A percentile compares a stretch with the other conserved stretches of the same genome.
Evolutionary conservation across 306 rosid species (phyloP).

Genomic region (Sophora flavescens): DNA sequence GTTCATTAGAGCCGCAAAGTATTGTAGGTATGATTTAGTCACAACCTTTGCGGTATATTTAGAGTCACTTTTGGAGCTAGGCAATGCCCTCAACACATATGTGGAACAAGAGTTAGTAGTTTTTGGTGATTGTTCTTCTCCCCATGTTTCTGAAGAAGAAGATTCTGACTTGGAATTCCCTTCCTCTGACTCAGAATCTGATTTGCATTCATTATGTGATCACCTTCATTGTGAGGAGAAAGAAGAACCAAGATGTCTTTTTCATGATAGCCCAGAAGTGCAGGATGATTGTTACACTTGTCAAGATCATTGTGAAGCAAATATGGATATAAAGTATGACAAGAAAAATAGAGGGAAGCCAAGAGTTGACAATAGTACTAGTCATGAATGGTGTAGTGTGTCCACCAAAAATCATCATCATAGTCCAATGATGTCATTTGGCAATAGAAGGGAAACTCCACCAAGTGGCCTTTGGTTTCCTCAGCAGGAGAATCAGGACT

Average conservation of each 20-base stretch:
- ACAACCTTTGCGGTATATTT: slow-evolving; percentile 38
- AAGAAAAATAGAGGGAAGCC: neutral
- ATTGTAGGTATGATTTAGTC: slow-evolving; percentile 44
- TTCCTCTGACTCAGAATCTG: slow-evolving; percentile 18
- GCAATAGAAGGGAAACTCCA: slow-evolving; percentile 18
- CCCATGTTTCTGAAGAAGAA: slow-evolving; percentile 19
- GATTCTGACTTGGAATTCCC: slow-evolving; percentile 26
- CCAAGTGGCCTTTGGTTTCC: neutral
- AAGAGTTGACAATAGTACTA: slow-evolving; percentile 2
- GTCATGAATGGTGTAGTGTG: neutral
- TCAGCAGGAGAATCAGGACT: slow-evolving; percentile 6
- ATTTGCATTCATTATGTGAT: slow-evolving; percentile 17
- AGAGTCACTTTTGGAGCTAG: slow-evolving; percentile 45
- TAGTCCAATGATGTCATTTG: neutral
- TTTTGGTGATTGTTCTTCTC: slow-evolving; percentile 11
- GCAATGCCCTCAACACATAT: slow-evolving; percentile 44
- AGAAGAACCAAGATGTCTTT: neutral
- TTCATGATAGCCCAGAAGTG: neutral
- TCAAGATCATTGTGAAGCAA: neutral
- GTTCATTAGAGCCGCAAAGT: slow-evolving; percentile 34
- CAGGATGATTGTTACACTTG: neutral
- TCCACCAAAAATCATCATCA: neutral
- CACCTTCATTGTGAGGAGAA: slow-evolving; percentile 9
- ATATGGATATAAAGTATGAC: neutral
- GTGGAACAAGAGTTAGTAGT: slow-evolving; percentile 45